Evolutionary conservation across 2,329 filamentous ascomycete species (phyloP).

Genomic region (Colletotrichum agaves): DNA sequence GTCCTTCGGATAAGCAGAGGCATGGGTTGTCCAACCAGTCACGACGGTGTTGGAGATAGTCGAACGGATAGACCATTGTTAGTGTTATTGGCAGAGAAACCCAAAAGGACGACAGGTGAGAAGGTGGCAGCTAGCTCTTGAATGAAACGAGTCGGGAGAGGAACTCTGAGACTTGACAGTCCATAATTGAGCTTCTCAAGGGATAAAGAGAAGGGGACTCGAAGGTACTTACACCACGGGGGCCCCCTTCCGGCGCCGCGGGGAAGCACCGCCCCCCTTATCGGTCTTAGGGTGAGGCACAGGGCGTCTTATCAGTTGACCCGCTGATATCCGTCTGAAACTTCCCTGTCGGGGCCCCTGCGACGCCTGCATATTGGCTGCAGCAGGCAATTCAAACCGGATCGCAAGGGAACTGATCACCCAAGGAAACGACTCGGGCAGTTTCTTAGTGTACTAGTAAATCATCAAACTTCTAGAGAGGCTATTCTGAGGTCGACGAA

Average conservation of each 20-base stretch:
- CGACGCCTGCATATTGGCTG: neutral
- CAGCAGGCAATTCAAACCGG: neutral
- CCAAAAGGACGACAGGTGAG: neutral
- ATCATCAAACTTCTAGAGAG: too few relatives aligned
- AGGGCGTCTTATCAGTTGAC: slow-evolving; percentile 27
- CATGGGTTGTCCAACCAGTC: slow-evolving; percentile 68
- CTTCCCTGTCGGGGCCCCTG: slow-evolving; percentile 27
- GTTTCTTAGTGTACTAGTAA: too few relatives aligned
- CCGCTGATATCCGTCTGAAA: slow-evolving; percentile 37
- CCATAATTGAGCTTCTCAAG: slow-evolving; percentile 12
- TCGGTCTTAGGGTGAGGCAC: neutral
- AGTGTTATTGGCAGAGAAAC: neutral
- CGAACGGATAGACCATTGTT: slow-evolving; percentile 45
- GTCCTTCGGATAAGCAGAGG: neutral
- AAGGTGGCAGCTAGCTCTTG: neutral
- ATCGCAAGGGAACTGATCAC: too few relatives aligned
- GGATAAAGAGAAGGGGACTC: slow-evolving; percentile 8
- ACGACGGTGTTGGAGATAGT: slow-evolving; percentile 76
- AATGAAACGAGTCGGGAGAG: neutral
- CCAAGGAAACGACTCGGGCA: too few relatives aligned
- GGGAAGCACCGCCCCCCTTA: slow-evolving; percentile 36
- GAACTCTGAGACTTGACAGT: neutral
- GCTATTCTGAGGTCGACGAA: too few relatives aligned
- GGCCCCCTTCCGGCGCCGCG: slow-evolving; percentile 24
- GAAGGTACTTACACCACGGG: slow-evolving; percentile 30